Conservation (phyloP, 192 early-diverging fungal species). For the Cetraspora pellucida region DNA sequence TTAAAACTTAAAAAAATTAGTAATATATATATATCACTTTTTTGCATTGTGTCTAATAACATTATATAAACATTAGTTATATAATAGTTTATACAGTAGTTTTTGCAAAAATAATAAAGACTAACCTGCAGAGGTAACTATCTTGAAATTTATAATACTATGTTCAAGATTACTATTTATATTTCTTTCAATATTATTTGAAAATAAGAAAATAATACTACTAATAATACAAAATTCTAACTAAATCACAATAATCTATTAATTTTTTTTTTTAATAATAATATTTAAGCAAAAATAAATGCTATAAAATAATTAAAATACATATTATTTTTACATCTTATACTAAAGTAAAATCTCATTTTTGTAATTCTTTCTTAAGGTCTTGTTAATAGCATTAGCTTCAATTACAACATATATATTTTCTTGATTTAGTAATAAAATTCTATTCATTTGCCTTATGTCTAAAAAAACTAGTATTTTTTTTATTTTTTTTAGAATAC, state of each 20-base stretch:
- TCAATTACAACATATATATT: constrained; percentile 15
- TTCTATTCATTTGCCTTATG: constrained; percentile 27
- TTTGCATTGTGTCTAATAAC: not conserved
- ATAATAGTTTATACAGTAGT: not conserved
- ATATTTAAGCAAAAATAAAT: not conserved
- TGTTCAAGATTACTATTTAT: constrained; percentile 3
- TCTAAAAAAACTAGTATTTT: constrained; percentile 13
- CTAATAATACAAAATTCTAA: constrained; percentile 21
- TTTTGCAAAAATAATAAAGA: not conserved
- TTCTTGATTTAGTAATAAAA: constrained; percentile 11
- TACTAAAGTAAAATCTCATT: constrained; percentile 7
- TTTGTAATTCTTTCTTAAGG: constrained; percentile 7
- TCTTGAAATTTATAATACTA: constrained; percentile 15
- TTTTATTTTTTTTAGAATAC: constrained; percentile 3
- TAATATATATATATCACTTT: not conserved
- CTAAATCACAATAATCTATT: not conserved
- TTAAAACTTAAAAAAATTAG: not conserved
- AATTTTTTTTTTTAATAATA: not conserved
- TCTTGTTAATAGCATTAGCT: constrained; percentile 9
- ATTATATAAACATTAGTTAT: not conserved
- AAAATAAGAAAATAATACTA: not conserved
- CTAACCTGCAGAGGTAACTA: constrained; percentile 9
- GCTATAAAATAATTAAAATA: not conserved
- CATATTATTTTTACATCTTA: not conserved
- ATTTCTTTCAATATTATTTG: not conserved